A percentile compares a stretch with the other conserved stretches of the same genome.
Conservation (phyloP, 257 asterid species). For the Henckelia pumila region DNA sequence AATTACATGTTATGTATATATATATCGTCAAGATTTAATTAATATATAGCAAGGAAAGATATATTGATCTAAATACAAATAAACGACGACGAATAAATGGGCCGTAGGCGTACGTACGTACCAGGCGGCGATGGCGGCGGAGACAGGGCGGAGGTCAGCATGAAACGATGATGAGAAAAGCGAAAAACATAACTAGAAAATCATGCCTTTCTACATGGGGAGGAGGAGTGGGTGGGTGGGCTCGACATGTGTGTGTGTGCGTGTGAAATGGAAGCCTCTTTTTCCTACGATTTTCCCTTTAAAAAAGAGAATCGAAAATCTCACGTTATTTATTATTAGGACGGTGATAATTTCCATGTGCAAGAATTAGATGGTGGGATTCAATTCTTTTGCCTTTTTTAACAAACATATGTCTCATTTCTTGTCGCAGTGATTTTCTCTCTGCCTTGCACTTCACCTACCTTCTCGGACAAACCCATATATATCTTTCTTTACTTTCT, state of each 20-base stretch:
- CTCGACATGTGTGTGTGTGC: constrained; percentile 22
- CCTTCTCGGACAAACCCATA: constrained; percentile 24
- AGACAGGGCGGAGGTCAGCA: constrained; percentile 32
- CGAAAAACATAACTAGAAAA: constrained; percentile 19
- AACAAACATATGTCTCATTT: constrained; percentile 22
- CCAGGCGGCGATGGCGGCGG: constrained; percentile 33
- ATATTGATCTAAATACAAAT: neutral
- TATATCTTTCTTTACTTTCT: too few species aligned
- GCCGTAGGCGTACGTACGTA: neutral
- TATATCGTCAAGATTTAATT: neutral
- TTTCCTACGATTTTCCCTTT: neutral
- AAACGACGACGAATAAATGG: neutral
- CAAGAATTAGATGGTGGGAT: constrained; percentile 6
- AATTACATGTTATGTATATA: neutral
- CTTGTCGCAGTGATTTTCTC: constrained; percentile 34
- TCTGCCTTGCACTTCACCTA: constrained; percentile 29
- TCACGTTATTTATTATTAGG: neutral
- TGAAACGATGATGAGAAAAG: constrained; percentile 24
- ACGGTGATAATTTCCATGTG: constrained; percentile 14
- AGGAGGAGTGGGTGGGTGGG: constrained; percentile 26
- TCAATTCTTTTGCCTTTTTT: constrained; percentile 16
- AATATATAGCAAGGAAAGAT: neutral
- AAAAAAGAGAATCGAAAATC: neutral
- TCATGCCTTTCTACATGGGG: constrained; percentile 25
- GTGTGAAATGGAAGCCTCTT: neutral